Conservation (phyloP, 768 basidiomycete genomes). For the Rhizopogon vesiculosus region DNA sequence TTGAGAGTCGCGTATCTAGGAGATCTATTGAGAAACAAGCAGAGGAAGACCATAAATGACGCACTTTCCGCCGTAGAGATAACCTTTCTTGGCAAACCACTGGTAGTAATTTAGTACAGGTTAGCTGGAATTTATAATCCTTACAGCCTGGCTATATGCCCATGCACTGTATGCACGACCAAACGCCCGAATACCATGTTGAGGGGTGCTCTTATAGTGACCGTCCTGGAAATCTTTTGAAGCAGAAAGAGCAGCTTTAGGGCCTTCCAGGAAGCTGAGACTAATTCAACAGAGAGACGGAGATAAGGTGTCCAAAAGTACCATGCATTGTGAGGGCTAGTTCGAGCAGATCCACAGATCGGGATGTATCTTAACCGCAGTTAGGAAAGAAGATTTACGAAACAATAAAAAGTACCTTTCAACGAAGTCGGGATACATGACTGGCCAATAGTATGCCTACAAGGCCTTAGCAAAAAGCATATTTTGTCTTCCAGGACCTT, state of each 20-base stretch:
- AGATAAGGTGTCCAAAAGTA: constrained; percentile 13
- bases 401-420: constrained; percentile 30
- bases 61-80: constrained; percentile 38
- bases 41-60: constrained; percentile 5
- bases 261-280: constrained; percentile 54
- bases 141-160: constrained; percentile 53
- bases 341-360: constrained; percentile 52
- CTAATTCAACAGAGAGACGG: not conserved
- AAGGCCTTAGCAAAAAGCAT: not conserved
- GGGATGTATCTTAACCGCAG: constrained; percentile 36
- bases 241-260: constrained; percentile 46
- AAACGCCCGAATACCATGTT: constrained; percentile 50
- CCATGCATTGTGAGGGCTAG: constrained; percentile 54
- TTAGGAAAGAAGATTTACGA: not conserved
- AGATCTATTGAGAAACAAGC: not conserved
- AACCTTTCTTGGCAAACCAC: constrained; percentile 51
- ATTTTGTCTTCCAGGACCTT: not conserved
- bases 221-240: constrained; percentile 53
- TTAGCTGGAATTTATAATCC: constrained; percentile 6
- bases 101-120: constrained; percentile 13
- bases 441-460: constrained; percentile 54
- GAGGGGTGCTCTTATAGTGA: constrained; percentile 43
- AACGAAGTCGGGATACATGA: constrained; percentile 50
- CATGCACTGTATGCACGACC: constrained; percentile 53
- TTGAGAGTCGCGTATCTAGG: constrained; percentile 42